Conservation (phyloP, 1,139 yeast species). For the Pichia sp. region DNA sequence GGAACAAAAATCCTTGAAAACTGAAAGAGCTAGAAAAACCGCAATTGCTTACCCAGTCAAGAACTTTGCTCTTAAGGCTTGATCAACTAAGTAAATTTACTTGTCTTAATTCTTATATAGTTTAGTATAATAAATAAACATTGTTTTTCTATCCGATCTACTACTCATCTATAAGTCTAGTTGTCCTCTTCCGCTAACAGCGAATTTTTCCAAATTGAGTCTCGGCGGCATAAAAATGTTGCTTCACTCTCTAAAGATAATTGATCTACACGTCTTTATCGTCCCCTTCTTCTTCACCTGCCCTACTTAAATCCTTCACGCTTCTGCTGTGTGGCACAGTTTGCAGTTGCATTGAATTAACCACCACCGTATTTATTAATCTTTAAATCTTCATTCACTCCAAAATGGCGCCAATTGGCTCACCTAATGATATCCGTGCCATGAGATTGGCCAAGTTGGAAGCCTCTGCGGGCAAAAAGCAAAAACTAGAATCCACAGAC, state of each 20-base stretch:
- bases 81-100: slow-evolving; percentile 33
- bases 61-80: slow-evolving; percentile 98
- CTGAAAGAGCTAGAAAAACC: slow-evolving; percentile 89
- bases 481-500: background rate
- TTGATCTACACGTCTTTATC: background rate
- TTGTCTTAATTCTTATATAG: slow-evolving; percentile 10
- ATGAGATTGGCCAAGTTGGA: slow-evolving; percentile 52
- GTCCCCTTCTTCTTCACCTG: background rate
- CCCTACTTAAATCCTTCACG: background rate
- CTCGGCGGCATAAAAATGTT: background rate
- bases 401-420: slow-evolving; percentile 19
- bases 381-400: background rate
- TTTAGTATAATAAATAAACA: slow-evolving; percentile 8
- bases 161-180: background rate
- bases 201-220: background rate
- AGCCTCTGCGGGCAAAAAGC: slow-evolving; percentile 21
- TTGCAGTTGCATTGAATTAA: too few relatives aligned
- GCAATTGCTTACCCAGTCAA: slow-evolving; percentile 96
- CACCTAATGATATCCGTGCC: slow-evolving; percentile 46
- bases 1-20: slow-evolving; percentile 74
- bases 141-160: slow-evolving; percentile 1
- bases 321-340: background rate
- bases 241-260: background rate
- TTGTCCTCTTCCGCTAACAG: background rate
- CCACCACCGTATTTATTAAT: too few relatives aligned